Evolutionary conservation across 2,329 filamentous ascomycete species (phyloP), one percentile per base, ranked within the genome.

Genomic region (Plectosphaerella sp.): DNA sequence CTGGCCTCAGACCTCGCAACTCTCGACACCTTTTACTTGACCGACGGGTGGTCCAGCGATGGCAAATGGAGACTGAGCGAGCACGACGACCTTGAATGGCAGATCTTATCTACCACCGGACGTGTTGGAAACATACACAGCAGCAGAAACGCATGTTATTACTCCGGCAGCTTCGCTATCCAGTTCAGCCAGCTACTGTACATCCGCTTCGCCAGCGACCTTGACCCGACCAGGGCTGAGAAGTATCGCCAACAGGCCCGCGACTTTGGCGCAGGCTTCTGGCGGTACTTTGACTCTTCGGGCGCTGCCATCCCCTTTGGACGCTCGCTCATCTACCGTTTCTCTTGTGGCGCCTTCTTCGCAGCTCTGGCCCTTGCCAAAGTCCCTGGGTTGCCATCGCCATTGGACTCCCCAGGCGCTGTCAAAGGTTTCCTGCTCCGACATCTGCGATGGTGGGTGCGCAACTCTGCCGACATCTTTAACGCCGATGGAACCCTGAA

Each of bases 401-500:
- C 72, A 0, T 49, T 78, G 0, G 56, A 68, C 4, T 60, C 65
- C 1, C 67, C 65, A 14, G 74, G 74, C 0, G 59, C 65, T 0
- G 54, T 77, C 16, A 80, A 78, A 54, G 77, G 78, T 0, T 68
- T 80, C 11, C 64, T 80, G 0, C 59, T 77, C 1, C 71, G 77
- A 0, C 76, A 81, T 53, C 61, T 80, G 3, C 67, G 72, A 6
- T 80, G 75, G 75, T 81, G 77, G 77, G 60, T 68, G 0, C 58
- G 62, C 2, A 57, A 72, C 4, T 68, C 67, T 0, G 16, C 52
- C 1, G 67, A 75, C 45, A 72, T 79, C 2, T 80, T 80, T 60
- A 65, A 73, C 47, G 35, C 66, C 0, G 77, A 80, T 51, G 76
- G 77, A 0, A 78, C 75, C 0, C 43, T 80, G 16, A 78, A 71